Percentiles rank a stretch among this genome's conserved stretches.
Conservation (phyloP, 1,139 yeast species). For the Pichia sp. region DNA sequence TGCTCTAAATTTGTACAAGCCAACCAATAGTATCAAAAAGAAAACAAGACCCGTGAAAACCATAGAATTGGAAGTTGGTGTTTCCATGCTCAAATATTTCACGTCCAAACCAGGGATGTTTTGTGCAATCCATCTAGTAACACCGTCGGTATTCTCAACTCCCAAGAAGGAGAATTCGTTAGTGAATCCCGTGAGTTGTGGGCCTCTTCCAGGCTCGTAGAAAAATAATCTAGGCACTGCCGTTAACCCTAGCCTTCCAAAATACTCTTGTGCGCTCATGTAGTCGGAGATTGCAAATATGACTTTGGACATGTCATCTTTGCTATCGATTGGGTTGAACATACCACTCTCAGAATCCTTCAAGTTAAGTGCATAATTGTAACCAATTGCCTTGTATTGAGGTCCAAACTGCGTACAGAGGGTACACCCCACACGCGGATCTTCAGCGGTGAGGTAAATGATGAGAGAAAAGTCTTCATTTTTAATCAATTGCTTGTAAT, state of each 20-base stretch:
- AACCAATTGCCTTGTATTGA: constrained; percentile 49
- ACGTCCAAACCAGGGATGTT: constrained; percentile 12
- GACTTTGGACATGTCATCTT: constrained; percentile 27
- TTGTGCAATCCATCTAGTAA: constrained; percentile 11
- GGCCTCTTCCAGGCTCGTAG: constrained; percentile 33
- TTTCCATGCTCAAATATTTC: constrained; percentile 14
- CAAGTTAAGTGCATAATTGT: constrained; percentile 48
- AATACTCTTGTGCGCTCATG: constrained; percentile 44
- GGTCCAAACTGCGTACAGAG: constrained; percentile 72
- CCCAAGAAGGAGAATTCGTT: constrained; percentile 27
- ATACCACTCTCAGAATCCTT: constrained; percentile 22
- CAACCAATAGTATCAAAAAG: constrained; percentile 18
- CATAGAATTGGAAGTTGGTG: constrained; percentile 8
- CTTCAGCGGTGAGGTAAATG: constrained; percentile 65
- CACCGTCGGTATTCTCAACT: constrained; percentile 23
- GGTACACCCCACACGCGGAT: constrained; percentile 67
- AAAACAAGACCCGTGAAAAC: constrained; percentile 29
- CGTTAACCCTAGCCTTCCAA: constrained; percentile 49
- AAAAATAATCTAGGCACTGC: constrained; percentile 69
- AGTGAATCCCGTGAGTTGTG: constrained; percentile 13
- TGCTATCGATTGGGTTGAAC: constrained; percentile 30
- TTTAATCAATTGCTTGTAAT: constrained; percentile 49
- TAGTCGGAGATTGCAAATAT: constrained; percentile 75
- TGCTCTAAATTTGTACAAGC: constrained; percentile 13
- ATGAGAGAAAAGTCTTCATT: constrained; percentile 67